A percentile compares a stretch with the other conserved stretches of the same genome.
Conservation (phyloP, 371 early-diverging fungal genomes). For the Gilbertella persicaria region DNA sequence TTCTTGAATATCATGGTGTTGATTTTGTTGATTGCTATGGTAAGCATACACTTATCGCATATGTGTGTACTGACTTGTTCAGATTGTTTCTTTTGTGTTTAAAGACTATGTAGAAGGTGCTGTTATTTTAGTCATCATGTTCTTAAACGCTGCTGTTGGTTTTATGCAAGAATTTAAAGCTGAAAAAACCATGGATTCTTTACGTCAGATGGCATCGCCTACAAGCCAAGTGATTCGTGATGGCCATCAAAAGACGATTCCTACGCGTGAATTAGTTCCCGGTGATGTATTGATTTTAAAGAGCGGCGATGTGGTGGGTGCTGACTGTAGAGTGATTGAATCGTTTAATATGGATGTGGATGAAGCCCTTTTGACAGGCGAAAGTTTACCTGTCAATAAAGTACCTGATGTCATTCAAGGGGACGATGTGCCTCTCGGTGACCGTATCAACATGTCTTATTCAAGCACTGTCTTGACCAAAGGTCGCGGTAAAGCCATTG, state of each 20-base stretch:
- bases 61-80: background rate
- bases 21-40: constrained; percentile 75
- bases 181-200: constrained; percentile 89
- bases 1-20: constrained; percentile 83
- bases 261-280: constrained; percentile 79
- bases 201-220: constrained; percentile 84
- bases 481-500: constrained; percentile 66
- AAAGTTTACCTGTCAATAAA: constrained; percentile 45
- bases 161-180: constrained; percentile 90
- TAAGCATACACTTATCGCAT: constrained; percentile 13
- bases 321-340: constrained; percentile 87
- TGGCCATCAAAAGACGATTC: constrained; percentile 68
- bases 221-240: constrained; percentile 81
- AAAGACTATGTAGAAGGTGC: constrained; percentile 72
- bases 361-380: constrained; percentile 85
- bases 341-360: constrained; percentile 84
- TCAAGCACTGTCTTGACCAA: constrained; percentile 59
- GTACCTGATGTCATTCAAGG: constrained; percentile 22
- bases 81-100: constrained; percentile 63
- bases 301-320: constrained; percentile 89
- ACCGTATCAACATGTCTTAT: constrained; percentile 70
- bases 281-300: constrained; percentile 91
- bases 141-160: constrained; percentile 82
- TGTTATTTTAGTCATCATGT: constrained; percentile 75
- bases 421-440: constrained; percentile 43